Conservation (phyloP, 192 early-diverging fungal species). For the Pilobolus umbonatus region DNA sequence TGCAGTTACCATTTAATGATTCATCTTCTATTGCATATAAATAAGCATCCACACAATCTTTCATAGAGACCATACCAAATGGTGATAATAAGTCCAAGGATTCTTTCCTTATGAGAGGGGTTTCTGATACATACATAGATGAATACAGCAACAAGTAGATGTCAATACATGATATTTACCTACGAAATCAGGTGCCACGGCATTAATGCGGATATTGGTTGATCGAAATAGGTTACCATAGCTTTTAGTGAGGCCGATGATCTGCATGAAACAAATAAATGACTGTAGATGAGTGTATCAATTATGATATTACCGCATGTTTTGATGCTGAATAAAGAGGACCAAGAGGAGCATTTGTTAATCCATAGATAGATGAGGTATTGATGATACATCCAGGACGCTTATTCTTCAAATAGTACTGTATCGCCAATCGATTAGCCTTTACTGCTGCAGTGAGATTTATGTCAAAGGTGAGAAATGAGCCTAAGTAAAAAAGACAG, state of each 20-base stretch:
- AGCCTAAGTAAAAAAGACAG: background rate
- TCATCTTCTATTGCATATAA: conserved; percentile 1
- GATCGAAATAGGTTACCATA: conserved; percentile 14
- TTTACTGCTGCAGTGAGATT: conserved; percentile 16
- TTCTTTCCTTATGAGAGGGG: no score
- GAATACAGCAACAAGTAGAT: background rate
- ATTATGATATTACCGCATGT: conserved; percentile 15
- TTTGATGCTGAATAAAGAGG: conserved; percentile 22
- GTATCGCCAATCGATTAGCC: conserved; percentile 17
- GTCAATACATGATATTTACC: background rate
- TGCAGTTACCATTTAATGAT: conserved; percentile 10
- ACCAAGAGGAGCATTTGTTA: conserved; percentile 6
- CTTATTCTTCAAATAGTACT: conserved; percentile 12
- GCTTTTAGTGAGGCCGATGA: conserved; percentile 18
- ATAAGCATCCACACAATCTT: conserved; percentile 9
- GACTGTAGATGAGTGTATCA: background rate
- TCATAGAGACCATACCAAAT: conserved; percentile 13
- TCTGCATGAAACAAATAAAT: conserved; percentile 2
- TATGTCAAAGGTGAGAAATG: conserved; percentile 8
- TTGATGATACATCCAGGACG: conserved; percentile 21
- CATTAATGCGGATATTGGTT: conserved; percentile 56
- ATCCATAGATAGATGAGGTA: conserved; percentile 19
- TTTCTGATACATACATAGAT: no score
- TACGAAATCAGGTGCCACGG: conserved; percentile 45
- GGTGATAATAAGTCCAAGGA: background rate